A percentile compares a stretch with the other conserved stretches of the same genome.
Evolutionary conservation across 345 rosid species (phyloP).

Genomic region (Zanthoxylum bungeanum): DNA sequence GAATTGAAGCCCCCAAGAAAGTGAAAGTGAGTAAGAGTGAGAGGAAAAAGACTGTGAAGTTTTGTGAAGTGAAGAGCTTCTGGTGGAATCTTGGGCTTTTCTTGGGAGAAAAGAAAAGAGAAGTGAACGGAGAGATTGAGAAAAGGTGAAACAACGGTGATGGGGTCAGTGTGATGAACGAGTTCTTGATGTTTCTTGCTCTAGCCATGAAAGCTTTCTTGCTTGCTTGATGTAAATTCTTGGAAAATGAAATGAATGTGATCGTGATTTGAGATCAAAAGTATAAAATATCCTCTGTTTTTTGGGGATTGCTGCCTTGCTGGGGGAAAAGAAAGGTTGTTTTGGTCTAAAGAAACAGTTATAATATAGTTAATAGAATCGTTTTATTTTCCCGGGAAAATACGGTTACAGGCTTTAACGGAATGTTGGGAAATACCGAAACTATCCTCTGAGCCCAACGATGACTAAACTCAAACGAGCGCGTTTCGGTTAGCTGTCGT

Average conservation of each 20-base stretch:
- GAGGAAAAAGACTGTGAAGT: conserved; percentile 31
- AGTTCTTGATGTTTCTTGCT: conserved; percentile 47
- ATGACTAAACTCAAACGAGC: too few species aligned
- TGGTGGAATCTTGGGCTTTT: conserved; percentile 44
- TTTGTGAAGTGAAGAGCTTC: conserved; percentile 24
- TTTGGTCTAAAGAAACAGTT: background rate
- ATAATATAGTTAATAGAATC: background rate
- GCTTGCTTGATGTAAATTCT: conserved; percentile 9
- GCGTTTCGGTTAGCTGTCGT: background rate
- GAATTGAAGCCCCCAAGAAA: conserved; percentile 42
- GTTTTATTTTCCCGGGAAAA: conserved; percentile 27
- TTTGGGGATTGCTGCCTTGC: background rate
- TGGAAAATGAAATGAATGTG: background rate
- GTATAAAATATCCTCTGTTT: background rate
- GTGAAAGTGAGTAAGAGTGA: conserved; percentile 44
- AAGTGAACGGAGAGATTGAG: conserved; percentile 28
- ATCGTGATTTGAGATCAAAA: background rate
- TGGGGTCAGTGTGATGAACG: conserved; percentile 31
- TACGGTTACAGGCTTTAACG: background rate
- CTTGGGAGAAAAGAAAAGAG: conserved; percentile 42
- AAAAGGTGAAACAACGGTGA: conserved; percentile 38
- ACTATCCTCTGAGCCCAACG: background rate
- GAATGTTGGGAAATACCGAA: background rate
- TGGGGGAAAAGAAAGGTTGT: background rate
- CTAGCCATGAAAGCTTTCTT: conserved; percentile 46